These are phyloP conservation scores for Camelina laxa DNA, from an alignment of 345 rosid genomes.

Conservation along the genomic window DNA sequence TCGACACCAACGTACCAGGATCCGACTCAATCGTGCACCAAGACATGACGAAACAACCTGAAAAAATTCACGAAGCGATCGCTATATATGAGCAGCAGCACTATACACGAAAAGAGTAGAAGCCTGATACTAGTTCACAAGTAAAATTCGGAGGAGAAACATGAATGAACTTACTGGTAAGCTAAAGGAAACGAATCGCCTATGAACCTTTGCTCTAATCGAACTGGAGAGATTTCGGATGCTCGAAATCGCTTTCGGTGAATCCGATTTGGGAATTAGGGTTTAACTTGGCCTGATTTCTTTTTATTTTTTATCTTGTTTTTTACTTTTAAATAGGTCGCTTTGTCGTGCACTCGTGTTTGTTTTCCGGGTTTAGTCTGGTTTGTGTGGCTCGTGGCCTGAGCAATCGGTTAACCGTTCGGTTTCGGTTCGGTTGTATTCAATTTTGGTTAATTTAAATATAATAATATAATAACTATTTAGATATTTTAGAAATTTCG, in stretches of 20 bases:
- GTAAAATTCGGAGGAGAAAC: background rate
- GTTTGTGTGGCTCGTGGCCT: too few species aligned
- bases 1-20: constrained; percentile 67
- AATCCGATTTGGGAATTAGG: constrained; percentile 43
- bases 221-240: constrained; percentile 6
- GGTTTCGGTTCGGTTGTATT: too few species aligned
- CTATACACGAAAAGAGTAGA: background rate
- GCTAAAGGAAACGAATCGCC: background rate
- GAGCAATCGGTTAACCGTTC: too few species aligned
- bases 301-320: background rate
- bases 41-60: constrained; percentile 60
- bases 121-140: background rate
- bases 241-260: constrained; percentile 16
- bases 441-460: too few species aligned
- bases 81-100: background rate
- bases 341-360: too few species aligned
- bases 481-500: too few species aligned
- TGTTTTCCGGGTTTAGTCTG: too few species aligned
- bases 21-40: constrained; percentile 99
- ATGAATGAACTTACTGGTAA: background rate
- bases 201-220: background rate
- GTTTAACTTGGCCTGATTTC: constrained; percentile 9
- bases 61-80: background rate
- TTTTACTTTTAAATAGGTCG: background rate
- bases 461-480: too few species aligned